Base-by-base conservation (phyloP, 805 yeast species). In the Wickerhamomyces xylosicus region DNA sequence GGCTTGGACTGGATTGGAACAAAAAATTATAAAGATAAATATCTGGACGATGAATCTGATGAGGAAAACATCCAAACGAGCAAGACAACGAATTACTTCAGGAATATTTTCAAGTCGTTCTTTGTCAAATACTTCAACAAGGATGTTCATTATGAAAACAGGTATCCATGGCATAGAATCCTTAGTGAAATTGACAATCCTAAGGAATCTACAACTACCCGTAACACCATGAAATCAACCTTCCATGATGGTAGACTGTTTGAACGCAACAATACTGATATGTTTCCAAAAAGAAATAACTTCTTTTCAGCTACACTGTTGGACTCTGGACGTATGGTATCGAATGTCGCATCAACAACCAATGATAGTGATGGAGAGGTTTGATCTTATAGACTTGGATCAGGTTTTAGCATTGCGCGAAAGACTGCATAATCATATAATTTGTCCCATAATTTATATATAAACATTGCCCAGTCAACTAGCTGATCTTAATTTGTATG, bases 151-250 rank as follows among this genome's bases (percentile, higher is more conserved):
- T 38, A 43, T 19, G 28, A n/a, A 2, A 34, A 35, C 19, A 36
- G 39, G n/a, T 37, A 43, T 31, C 50, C 54, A 11, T 52, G 57
- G 57, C 45, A 37, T 16, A 38, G 39, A 11, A 45, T 52, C 21
- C 28, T 46, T 13, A 16, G 39, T 8, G 33, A 32, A 31, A 32
- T 46, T 40, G 53, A 50, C 18, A 17, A 41, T 25, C 39, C 37
- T 19, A 10, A 15, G 14, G 31, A 36, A 8, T 9, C 29, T 10
- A 33, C 2, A 14, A 16, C 11, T 27, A 20, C 31, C 7, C 29
- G n/a, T 14, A 4, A n/a, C 4, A 5, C 15, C 31, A 20, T 3
- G 18, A 5, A 20, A 14, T 5, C 8, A 22, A 11, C 19, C 5
- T 8, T 15, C 8, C 18, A 36, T 16, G 34, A 10, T n/a, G 34